Base-by-base conservation (phyloP, 1,284 basidiomycete species). In the Mycosarcoma maydis region DNA sequence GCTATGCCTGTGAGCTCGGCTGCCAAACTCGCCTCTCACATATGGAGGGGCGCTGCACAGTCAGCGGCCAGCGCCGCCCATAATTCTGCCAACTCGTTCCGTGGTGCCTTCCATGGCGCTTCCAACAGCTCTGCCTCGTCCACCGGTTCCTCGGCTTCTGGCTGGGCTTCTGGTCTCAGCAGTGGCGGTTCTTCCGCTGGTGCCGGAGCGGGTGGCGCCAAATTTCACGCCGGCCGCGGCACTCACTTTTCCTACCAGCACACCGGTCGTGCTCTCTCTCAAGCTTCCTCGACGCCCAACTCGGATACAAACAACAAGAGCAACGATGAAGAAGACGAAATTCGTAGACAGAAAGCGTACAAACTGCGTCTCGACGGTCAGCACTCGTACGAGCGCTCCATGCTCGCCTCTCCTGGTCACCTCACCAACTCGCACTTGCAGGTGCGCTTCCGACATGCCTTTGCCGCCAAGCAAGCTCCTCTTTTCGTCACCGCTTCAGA, bases 151-250 rank as follows among this genome's bases (percentile, higher is more conserved):
- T 61, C 72, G 22, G 52, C 73, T n/a, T 64, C 72, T 3, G 53
- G 64, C 5, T 75, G 68, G 68, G 57, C 72, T 16, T 55, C 65
- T 4, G 73, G 73, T 29, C 60, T 75, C 27, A 73, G 70, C 44
- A 64, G 65, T 34, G 67, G 70, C 19, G 70, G 62, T 26, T 67
- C 57, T 23, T 56, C 55, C 4, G 72, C 69, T 10, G 75, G 75
- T 17, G 58, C 75, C 6, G 75, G 75, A 13, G 64, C 67, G 10
- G 75, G 75, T 17, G 75, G 75, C 19, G 75, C 75, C 47, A 77
- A 77, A 48, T 77, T 57, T 37, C 74, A 76, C 27, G 75, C 75
- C 24, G 75, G 75, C 22, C 61, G 75, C 13, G 72, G 74, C 23
- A 74, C 75, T 19, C 70, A 77, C 41, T 74, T 61, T 20, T 60